A percentile compares a stretch with the other conserved stretches of the same genome.
Evolutionary conservation across 345 rosid species (phyloP).

Genomic region (Physaria fendleri): DNA sequence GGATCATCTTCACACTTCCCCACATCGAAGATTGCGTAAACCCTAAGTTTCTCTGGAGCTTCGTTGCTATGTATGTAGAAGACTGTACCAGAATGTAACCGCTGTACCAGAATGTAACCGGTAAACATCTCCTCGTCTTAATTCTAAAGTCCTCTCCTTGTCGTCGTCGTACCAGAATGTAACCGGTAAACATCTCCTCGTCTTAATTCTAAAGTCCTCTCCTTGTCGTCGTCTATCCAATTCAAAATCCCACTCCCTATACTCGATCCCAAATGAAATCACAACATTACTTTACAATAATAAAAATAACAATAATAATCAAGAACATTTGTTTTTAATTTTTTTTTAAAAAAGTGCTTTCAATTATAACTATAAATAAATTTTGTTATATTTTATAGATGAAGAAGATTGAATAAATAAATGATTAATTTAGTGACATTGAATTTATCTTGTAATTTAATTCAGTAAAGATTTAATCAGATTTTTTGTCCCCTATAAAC

Average conservation of each 20-base stretch:
- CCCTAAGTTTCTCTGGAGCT: conserved; percentile 44
- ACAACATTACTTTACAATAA: not conserved
- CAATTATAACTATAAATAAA: too few species aligned
- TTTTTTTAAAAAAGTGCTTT: too few species aligned
- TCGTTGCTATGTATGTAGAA: conserved; percentile 52
- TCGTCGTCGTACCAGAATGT: too few species aligned
- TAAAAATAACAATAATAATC: too few species aligned
- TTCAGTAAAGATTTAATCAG: too few species aligned
- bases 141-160: conserved; percentile 35
- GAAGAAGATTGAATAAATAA: too few species aligned
- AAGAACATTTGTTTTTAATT: too few species aligned
- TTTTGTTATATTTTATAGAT: too few species aligned
- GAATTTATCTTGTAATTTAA: too few species aligned
- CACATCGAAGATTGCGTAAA: conserved; percentile 48
- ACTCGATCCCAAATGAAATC: not conserved
- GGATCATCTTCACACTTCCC: conserved; percentile 33
- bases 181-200: conserved; percentile 65
- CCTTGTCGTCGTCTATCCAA: conserved; percentile 44
- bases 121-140: conserved; percentile 58
- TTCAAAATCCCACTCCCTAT: conserved; percentile 48
- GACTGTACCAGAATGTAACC: conserved; percentile 51
- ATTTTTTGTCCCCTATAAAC: too few species aligned
- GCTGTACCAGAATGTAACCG: too few species aligned
- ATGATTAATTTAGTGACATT: too few species aligned
- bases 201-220: conserved; percentile 38